phyloP scores from a whole-genome alignment of 768 basidiomycete genomes.

The Amanita pallidorosea region DNA sequence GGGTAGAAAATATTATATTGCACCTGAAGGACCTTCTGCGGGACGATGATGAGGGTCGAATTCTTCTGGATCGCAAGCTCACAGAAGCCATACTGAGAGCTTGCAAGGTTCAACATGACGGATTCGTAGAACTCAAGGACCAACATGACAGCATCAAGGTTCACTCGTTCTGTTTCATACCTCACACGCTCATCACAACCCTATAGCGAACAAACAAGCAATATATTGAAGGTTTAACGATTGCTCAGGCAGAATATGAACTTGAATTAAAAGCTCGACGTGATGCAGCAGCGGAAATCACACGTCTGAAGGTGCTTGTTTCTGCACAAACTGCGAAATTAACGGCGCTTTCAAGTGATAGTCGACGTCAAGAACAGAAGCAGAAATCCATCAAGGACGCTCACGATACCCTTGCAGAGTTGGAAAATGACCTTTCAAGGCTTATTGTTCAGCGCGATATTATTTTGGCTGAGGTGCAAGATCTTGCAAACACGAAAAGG shows the following conservation, averaged over 20 bases:
- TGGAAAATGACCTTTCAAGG: conserved; percentile 82
- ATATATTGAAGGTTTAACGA: conserved; percentile 84
- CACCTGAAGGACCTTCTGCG: conserved; percentile 52
- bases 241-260: conserved; percentile 92
- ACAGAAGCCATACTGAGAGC: conserved; percentile 59
- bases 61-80: conserved; percentile 65
- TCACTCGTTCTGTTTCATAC: conserved; percentile 1
- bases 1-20: conserved; percentile 36
- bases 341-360: conserved; percentile 76
- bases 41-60: conserved; percentile 44
- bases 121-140: conserved; percentile 52
- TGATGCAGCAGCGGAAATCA: conserved; percentile 89
- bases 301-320: conserved; percentile 70
- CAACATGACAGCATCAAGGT: conserved; percentile 88
- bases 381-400: conserved; percentile 75
- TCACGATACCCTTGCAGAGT: conserved; percentile 56
- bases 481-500: conserved; percentile 70
- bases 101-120: conserved; percentile 53
- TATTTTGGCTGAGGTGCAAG: conserved; percentile 87
- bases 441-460: conserved; percentile 87
- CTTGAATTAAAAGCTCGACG: conserved; percentile 78
- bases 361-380: conserved; percentile 65
- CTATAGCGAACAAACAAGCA: conserved; percentile 80
- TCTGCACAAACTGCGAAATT: conserved; percentile 85
- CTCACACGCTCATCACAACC: conserved; percentile 4